A percentile compares a stretch with the other conserved stretches of the same genome.
These are phyloP conservation scores for Porpolomopsis calyptriformis DNA, from an alignment of 768 basidiomycete genomes.

Conservation along the genomic window DNA sequence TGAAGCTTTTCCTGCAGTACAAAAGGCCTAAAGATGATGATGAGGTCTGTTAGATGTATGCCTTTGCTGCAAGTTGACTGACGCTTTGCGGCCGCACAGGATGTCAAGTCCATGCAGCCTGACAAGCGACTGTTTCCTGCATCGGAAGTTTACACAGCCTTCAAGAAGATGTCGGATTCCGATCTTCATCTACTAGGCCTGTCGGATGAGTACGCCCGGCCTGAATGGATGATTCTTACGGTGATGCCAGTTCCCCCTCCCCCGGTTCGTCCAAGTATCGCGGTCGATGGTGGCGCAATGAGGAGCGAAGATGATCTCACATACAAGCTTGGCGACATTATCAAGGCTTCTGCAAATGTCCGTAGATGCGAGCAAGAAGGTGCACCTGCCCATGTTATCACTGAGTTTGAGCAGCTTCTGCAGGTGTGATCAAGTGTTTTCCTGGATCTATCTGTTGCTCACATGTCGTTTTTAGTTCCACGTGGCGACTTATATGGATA, in stretches of 20 bases:
- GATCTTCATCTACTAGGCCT: slow-evolving; percentile 87
- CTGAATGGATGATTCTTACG: slow-evolving; percentile 99
- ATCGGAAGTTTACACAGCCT: slow-evolving; percentile 83
- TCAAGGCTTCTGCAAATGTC: slow-evolving; percentile 90
- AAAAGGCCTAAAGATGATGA: slow-evolving; percentile 93
- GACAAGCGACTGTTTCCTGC: slow-evolving; percentile 78
- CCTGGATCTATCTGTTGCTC: slow-evolving; percentile 4
- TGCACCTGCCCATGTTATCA: slow-evolving; percentile 89
- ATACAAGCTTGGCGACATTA: slow-evolving; percentile 93
- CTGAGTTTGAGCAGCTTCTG: slow-evolving; percentile 90
- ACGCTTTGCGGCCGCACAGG: slow-evolving; percentile 33
- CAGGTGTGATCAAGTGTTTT: slow-evolving; percentile 47
- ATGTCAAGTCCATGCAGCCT: slow-evolving; percentile 68
- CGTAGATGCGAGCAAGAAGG: slow-evolving; percentile 92
- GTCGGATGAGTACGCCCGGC: slow-evolving; percentile 90
- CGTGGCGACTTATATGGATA: slow-evolving; percentile 99
- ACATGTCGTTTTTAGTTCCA: slow-evolving; percentile 59
- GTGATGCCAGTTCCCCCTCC: slow-evolving; percentile 97
- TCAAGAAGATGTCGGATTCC: slow-evolving; percentile 88
- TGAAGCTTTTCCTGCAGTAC: slow-evolving; percentile 91
- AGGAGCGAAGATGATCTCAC: slow-evolving; percentile 97
- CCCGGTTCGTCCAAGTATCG: slow-evolving; percentile 94
- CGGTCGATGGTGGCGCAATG: slow-evolving; percentile 94
- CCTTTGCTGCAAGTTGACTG: slow-evolving; percentile 4
- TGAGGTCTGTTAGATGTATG: slow-evolving; percentile 51